Evolutionary conservation across 768 basidiomycete genomes (phyloP), one percentile per base, ranked within the genome.

Genomic region (Suillus fuscotomentosus): DNA sequence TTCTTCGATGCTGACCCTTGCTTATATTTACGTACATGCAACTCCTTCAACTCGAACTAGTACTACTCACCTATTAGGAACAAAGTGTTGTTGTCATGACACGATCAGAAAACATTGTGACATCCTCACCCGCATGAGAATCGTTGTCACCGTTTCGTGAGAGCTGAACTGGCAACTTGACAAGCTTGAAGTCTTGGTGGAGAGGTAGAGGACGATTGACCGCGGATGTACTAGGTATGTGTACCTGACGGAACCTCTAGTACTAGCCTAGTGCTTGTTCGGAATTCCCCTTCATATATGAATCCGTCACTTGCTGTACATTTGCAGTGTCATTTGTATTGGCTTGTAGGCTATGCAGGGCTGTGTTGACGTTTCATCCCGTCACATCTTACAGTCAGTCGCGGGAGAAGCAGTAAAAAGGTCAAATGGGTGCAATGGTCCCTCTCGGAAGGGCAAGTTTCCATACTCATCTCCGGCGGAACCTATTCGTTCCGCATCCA

Each of bases 381-480:
- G n/a, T 47, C n/a, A 47, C 47, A 47, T 13, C 31, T 1, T 34
- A 17, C 20, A 36, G 31, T 39, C 9, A 57, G 36, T 22, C 38
- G 38, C 56, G 39, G 39, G 24, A 42, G 57, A 41, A 31, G 27
- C 15, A 11, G 22, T 27, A 15, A 39, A 57, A 41, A 10, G 56
- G 38, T 57, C 56, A 39, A 57, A 57, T 57, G 57, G 57, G 57
- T 59, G 22, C 57, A 59, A 42, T 42, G 17, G 10, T 17, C 20
- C 6, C 22, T 20, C 56, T 39, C 55, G 51, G 27, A 53, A 53
- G 17, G 10, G 17, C 10, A 10, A 27, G 5, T 27, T 5, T 27
- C 39, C 57, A 27, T 9, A 24, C 20, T 42, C 17, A 42, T 59
- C 6, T 27, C 41, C 57, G 57, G 31, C 20, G 24, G 41, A 24